Base-by-base conservation (phyloP, 805 yeast genomes). In the Candida maesae region DNA sequence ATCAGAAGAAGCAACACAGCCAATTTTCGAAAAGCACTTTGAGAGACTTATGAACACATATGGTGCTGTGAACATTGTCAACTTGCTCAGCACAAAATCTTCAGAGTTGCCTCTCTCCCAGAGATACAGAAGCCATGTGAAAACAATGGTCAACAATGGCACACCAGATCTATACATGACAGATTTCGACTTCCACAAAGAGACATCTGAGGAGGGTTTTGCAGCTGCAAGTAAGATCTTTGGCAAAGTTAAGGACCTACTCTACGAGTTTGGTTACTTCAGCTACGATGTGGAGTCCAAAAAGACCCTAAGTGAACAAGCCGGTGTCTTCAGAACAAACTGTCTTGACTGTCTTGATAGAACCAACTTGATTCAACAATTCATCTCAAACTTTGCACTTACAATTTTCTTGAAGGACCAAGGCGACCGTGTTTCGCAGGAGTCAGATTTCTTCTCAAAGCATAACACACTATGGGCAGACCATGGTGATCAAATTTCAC, bases 401-500 rank as follows among this genome's bases (percentile, higher is more conserved):
- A 78, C 82, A 43, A 63, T 70, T 13, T 29, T 36, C 39, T 35
- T 36, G 5, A 30, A 36, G 24, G 39, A 36, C 25, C 34, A 23
- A 5, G 16, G 21, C 14, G 23, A 29, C 16, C 20, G 39, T 7
- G 47, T 55, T 9, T 50, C 61, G 5, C 68, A 64, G 28, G 71
- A 68, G 5, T 67, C 74, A 18, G 91, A 81, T 15, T 65, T 86
- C 19, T 73, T 80, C 58, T 64, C 70, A n/a, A 81, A 81, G 41
- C 96, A 90, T 50, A 86, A 90, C 51, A 76, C 85, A 6, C 66
- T 93, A 15, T 93, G 99, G 99, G 99, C 99, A 1, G 96, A 93
- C 61, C 93, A 93, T 61, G 99, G 99, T 42, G 99, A 93, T 62
- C 95, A 88, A 50, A 81, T 93, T 5, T 87, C 96, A 3, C 95